phyloP scores from a whole-genome alignment of 1,284 basidiomycete genomes.

The Schizopora paradoxa region DNA sequence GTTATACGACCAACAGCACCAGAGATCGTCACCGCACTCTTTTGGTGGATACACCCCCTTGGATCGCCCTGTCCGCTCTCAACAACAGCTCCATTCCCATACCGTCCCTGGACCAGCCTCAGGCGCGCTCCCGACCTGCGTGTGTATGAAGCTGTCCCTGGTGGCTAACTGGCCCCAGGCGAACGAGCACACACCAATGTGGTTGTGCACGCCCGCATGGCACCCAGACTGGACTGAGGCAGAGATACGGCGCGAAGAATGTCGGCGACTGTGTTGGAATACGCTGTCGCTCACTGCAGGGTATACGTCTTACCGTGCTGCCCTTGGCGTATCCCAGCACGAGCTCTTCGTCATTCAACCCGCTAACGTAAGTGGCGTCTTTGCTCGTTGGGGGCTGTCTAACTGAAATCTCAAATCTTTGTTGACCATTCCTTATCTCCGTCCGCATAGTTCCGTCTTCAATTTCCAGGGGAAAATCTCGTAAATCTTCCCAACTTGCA shows the following conservation, averaged over 20 bases:
- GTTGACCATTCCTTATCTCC: neutral
- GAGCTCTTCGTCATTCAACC: conserved; percentile 60
- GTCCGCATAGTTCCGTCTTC: conserved; percentile 49
- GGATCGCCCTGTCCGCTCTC: too few relatives aligned
- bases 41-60: too few relatives aligned
- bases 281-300: conserved; percentile 56
- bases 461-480: conserved; percentile 65
- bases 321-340: conserved; percentile 34
- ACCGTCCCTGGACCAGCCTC: conserved; percentile 1
- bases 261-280: conserved; percentile 70
- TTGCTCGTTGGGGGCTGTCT: too few relatives aligned
- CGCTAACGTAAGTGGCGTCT: conserved; percentile 48
- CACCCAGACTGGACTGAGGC: conserved; percentile 48
- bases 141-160: conserved; percentile 50
- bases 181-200: conserved; percentile 52
- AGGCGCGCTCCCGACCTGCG: conserved; percentile 33
- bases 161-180: conserved; percentile 43
- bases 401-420: neutral
- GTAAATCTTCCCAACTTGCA: conserved; percentile 30
- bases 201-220: conserved; percentile 63
- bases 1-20: conserved; percentile 7
- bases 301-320: conserved; percentile 55
- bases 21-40: too few relatives aligned
- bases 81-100: too few relatives aligned
- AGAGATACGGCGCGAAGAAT: conserved; percentile 65